Base-by-base conservation (phyloP, 2,329 filamentous ascomycete genomes). In the Curvularia lunata region DNA sequence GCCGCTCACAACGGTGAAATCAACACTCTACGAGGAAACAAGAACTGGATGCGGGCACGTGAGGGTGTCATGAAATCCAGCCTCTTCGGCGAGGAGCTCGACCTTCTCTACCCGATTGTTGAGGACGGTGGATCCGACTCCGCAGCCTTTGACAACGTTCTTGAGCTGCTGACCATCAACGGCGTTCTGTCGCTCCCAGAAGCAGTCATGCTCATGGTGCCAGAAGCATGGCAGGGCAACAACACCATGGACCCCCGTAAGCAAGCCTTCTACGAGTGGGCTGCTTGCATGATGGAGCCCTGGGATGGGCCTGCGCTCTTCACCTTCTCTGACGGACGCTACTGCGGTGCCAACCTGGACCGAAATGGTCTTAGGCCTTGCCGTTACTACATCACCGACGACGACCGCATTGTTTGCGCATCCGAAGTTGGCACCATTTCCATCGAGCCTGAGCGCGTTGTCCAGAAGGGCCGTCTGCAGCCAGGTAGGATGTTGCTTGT, bases 21-120 rank as follows among this genome's bases (percentile, higher is more conserved):
- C 76, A 98, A 98, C 80, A 98, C 94, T 1, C 83, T 98, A 61
- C 90, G 94, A 75, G 94, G 94, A 61, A 98, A 98, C 83, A 98
- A 98, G 85, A 98, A 98, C 81, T 98, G 94, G 94, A 98, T 98
- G 94, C 90, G 93, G 69, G 94, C 94, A 62, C 89, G 94, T 74
- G 94, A 98, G 81, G 94, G 94, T 78, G 88, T 97, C 64, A 91
- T 98, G 85, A 91, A 92, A 75, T 98, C 94, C 1, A 88, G 93
- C 65, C 84, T 96, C 53, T 98, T 98, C 75, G 92, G 91, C 63
- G 92, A 96, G 27, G 93, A 97, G 72, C 87, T 98, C 16, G 92
- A 97, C 78, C 81, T 84, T 69, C 86, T 98, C 56, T 97, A 97
- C 77, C 94, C 94, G 23, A 92, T 98, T 69, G 92, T 98, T 52